phyloP scores from a whole-genome alignment of 257 asterid species.

The Solanum virginianum region DNA sequence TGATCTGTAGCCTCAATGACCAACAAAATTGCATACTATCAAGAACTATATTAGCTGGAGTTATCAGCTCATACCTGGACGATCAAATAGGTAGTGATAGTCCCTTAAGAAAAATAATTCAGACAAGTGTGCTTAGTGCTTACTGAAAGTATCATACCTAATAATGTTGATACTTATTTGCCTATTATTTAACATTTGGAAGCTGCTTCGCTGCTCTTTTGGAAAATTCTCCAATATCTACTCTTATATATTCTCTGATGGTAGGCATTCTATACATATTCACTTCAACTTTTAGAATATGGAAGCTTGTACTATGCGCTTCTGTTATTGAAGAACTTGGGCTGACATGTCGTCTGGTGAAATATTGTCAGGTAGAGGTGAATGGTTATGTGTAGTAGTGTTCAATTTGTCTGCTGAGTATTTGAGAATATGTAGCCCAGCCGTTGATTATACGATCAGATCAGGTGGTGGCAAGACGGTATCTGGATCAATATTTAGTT shows the following conservation, averaged over 20 bases:
- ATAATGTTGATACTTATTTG: neutral
- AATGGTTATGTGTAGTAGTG: slow-evolving; percentile 22
- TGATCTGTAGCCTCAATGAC: neutral
- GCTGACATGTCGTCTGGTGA: neutral
- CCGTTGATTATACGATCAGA: slow-evolving; percentile 73
- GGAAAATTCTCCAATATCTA: neutral
- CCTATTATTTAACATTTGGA: neutral
- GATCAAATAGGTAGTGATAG: neutral
- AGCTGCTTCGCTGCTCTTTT: neutral
- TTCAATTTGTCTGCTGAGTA: slow-evolving; percentile 54
- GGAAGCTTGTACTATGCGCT: neutral
- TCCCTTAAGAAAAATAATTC: neutral
- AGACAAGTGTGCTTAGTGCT: neutral
- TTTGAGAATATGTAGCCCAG: slow-evolving; percentile 68
- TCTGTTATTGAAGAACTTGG: neutral
- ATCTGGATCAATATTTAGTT: neutral
- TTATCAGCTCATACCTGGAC: neutral
- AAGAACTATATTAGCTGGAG: neutral
- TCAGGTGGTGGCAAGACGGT: slow-evolving; percentile 79
- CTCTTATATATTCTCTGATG: neutral
- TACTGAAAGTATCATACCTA: neutral
- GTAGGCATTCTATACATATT: neutral
- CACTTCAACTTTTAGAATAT: neutral
- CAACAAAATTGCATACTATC: neutral
- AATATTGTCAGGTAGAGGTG: slow-evolving; percentile 48